phyloP scores from a whole-genome alignment of 1,284 basidiomycete genomes.

The Heimioporus retisporus region DNA sequence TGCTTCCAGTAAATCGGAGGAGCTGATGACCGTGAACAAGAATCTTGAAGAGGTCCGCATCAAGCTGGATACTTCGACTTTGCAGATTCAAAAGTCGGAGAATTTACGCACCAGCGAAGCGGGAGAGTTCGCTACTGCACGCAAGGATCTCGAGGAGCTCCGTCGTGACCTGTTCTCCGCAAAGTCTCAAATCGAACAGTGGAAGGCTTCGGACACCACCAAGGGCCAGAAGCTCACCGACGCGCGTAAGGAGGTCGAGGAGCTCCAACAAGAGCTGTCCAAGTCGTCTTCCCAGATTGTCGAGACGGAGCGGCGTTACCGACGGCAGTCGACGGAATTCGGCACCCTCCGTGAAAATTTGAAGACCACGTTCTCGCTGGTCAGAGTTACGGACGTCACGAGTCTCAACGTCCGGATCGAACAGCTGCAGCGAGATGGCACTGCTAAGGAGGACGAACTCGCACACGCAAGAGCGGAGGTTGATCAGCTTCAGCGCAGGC shows the following conservation, averaged over 20 bases:
- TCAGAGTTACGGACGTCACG: background rate
- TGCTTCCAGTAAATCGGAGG: background rate
- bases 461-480: background rate
- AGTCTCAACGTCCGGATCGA: conserved; percentile 1
- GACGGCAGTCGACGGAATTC: conserved; percentile 6
- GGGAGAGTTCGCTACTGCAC: conserved; percentile 1
- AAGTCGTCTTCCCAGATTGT: background rate
- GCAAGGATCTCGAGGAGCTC: conserved; percentile 11
- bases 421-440: background rate
- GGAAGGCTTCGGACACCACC: conserved; percentile 1
- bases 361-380: background rate
- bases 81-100: background rate
- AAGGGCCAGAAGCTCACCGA: conserved; percentile 1
- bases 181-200: conserved; percentile 10
- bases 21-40: conserved; percentile 6
- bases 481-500: background rate
- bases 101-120: background rate
- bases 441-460: conserved; percentile 6
- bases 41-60: conserved; percentile 6
- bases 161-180: conserved; percentile 4
- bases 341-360: background rate
- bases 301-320: conserved; percentile 7
- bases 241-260: conserved; percentile 4
- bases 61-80: background rate
- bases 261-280: background rate